phyloP scores from a whole-genome alignment of 768 basidiomycete species.

The Tylopilus vinaceipallidus region DNA sequence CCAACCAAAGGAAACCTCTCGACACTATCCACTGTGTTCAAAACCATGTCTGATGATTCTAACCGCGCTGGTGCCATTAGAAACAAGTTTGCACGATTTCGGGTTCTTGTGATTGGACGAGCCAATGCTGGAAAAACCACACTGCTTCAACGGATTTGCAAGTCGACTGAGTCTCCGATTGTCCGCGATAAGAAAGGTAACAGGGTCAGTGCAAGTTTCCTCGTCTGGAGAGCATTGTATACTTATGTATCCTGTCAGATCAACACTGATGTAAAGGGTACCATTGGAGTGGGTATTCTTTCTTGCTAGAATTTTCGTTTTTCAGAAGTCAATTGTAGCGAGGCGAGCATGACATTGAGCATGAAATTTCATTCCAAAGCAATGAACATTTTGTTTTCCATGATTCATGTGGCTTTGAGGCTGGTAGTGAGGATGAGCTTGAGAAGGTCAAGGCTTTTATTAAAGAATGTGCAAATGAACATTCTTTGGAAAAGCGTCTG shows the following conservation, averaged over 20 bases:
- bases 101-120: too few species aligned
- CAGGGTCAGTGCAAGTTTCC: constrained; percentile 5
- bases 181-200: constrained; percentile 4
- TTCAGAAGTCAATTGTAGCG: not conserved
- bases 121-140: too few species aligned
- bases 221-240: not conserved
- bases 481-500: constrained; percentile 24
- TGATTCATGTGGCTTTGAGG: constrained; percentile 42
- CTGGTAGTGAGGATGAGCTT: constrained; percentile 32
- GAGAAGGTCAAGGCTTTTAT: constrained; percentile 33
- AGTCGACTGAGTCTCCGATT: too few species aligned
- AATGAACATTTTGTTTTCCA: constrained; percentile 39
- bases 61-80: too few species aligned
- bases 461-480: constrained; percentile 11
- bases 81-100: too few species aligned
- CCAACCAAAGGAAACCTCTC: too few species aligned
- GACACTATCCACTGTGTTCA: too few species aligned
- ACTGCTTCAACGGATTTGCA: too few species aligned
- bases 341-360: constrained; percentile 10
- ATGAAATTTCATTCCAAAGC: constrained; percentile 23
- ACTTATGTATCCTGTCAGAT: not conserved
- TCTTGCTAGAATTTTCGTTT: not conserved
- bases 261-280: not conserved
- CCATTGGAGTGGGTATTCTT: not conserved
- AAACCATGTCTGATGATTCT: too few species aligned